Evolutionary conservation across 108 stramenopile genomes (phyloP).

Genomic region (Nannochloropsis granulata): DNA sequence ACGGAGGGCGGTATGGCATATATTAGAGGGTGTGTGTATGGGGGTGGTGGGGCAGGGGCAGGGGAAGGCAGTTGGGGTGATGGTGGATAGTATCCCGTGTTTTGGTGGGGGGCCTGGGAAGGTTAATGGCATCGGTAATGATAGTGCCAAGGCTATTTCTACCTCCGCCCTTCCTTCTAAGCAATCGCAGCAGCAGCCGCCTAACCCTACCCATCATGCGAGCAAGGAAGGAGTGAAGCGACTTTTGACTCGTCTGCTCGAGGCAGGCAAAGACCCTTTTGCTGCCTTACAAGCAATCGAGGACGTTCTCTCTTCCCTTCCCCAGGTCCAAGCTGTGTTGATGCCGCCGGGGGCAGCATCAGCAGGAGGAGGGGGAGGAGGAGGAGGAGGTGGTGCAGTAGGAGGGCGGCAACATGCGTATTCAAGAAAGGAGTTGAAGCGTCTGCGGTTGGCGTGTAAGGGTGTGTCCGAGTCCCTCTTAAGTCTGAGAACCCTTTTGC

Average conservation of each 20-base stretch:
- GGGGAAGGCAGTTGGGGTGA: neutral
- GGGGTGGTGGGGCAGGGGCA: neutral
- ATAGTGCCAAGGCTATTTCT: neutral
- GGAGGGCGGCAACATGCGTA: neutral
- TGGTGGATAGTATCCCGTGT: neutral
- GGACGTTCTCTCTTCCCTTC: neutral
- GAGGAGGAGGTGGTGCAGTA: neutral
- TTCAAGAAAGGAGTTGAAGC: neutral
- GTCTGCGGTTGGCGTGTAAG: neutral
- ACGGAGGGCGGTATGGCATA: neutral
- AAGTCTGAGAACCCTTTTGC: neutral
- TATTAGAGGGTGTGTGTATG: neutral
- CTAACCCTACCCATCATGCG: neutral
- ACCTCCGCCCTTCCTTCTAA: neutral
- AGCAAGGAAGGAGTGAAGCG: neutral
- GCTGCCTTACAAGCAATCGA: neutral
- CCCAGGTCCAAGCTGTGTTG: neutral
- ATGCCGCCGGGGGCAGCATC: neutral
- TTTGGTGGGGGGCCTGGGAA: neutral
- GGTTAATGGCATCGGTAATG: neutral
- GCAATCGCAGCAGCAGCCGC: neutral
- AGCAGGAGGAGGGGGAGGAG: neutral
- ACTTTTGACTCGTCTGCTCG: neutral
- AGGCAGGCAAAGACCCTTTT: neutral
- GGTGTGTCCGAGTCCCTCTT: neutral